Percentiles rank a stretch among this genome's conserved stretches.
Evolutionary conservation across 2,329 filamentous ascomycete species (phyloP).

Genomic region (Fusarium sp.): DNA sequence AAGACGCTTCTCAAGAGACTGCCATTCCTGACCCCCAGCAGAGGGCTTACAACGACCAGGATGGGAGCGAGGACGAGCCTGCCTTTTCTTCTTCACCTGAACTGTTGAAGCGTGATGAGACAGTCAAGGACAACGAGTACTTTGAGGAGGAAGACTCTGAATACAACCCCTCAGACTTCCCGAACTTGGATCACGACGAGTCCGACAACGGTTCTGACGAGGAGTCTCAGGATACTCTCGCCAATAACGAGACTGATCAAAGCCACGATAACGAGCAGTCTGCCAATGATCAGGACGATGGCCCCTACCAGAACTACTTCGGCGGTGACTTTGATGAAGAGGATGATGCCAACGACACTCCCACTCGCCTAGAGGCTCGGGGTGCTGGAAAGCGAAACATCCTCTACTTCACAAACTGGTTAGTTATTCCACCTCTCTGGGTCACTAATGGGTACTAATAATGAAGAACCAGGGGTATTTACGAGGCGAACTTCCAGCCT

Average conservation of each 20-base stretch:
- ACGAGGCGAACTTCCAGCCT: conserved; percentile 80
- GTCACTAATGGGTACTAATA: conserved; percentile 13
- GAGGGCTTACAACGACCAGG: background rate
- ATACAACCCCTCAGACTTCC: conserved; percentile 20
- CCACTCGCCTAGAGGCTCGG: conserved; percentile 33
- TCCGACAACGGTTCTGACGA: background rate
- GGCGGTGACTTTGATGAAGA: conserved; percentile 26
- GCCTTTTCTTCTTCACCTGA: background rate
- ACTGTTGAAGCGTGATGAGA: conserved; percentile 21
- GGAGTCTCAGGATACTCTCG: background rate
- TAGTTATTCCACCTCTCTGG: conserved; percentile 18
- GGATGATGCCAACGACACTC: conserved; percentile 19
- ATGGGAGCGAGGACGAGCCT: background rate
- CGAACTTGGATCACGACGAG: conserved; percentile 23
- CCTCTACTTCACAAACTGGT: conserved; percentile 72
- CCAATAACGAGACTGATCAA: conserved; percentile 5
- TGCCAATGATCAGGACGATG: conserved; percentile 1
- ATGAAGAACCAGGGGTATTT: conserved; percentile 72
- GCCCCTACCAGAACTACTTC: conserved; percentile 20
- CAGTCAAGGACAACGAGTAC: conserved; percentile 9
- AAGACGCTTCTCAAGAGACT: conserved; percentile 14
- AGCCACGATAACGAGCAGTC: conserved; percentile 6
- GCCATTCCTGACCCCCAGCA: conserved; percentile 10
- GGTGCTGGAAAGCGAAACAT: conserved; percentile 55
- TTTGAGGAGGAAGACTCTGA: conserved; percentile 29